Evolutionary conservation across 306 rosid species (phyloP).

Genomic region (Lathyrus oleraceus): DNA sequence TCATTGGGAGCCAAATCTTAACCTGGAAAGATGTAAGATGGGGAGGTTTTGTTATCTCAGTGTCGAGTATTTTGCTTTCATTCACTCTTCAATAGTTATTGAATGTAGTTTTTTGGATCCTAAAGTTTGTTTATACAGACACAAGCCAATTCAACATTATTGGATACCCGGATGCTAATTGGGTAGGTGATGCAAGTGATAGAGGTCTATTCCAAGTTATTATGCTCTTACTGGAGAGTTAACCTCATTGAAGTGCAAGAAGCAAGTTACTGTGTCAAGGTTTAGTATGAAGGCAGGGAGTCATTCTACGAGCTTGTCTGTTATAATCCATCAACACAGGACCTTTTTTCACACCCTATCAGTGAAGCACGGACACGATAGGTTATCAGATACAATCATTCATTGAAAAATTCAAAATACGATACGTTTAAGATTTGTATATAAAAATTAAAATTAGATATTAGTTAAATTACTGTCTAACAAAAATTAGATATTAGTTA

Average conservation of each 20-base stretch:
- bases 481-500: too few species aligned
- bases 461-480: too few species aligned
- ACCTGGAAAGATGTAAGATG: neutral
- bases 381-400: too few species aligned
- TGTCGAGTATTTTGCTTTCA: neutral
- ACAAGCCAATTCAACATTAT: neutral
- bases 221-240: neutral
- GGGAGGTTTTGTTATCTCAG: neutral
- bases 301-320: neutral
- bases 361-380: too few species aligned
- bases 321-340: neutral
- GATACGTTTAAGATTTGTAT: too few species aligned
- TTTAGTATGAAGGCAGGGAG: neutral
- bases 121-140: neutral
- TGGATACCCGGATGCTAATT: neutral
- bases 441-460: too few species aligned
- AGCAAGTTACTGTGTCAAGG: neutral
- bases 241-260: neutral
- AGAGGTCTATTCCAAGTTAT: neutral
- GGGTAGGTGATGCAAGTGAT: conserved; percentile 1
- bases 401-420: too few species aligned
- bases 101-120: neutral
- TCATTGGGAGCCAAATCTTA: neutral
- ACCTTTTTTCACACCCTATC: neutral
- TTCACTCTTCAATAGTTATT: neutral